Evolutionary conservation across 805 yeast species (phyloP).

Genomic region (Myxozyma lipomycoides): DNA sequence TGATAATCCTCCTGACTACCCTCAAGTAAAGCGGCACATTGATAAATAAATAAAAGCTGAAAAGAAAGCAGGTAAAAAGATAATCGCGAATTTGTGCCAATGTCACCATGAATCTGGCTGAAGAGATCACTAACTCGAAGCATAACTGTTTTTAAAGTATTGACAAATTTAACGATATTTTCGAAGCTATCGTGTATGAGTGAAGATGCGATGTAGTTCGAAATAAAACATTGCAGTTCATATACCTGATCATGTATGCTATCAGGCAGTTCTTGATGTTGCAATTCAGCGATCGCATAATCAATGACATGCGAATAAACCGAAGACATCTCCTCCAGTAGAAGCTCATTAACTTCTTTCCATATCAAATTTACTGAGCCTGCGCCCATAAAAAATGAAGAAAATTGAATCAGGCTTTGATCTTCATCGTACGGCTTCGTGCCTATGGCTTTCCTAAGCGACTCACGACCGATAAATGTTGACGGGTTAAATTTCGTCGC

Average conservation of each 20-base stretch:
- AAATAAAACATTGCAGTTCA: conserved; percentile 13
- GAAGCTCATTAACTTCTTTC: not conserved
- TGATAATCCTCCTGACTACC: conserved; percentile 6
- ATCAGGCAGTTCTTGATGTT: conserved; percentile 1
- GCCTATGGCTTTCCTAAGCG: conserved; percentile 10
- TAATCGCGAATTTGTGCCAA: conserved; percentile 8
- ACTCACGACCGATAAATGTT: conserved; percentile 24
- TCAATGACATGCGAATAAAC: conserved; percentile 10
- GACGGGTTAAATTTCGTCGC: conserved; percentile 12
- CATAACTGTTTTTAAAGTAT: conserved; percentile 10
- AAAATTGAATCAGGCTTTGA: not conserved
- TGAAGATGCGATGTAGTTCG: conserved; percentile 6
- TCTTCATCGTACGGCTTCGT: not conserved
- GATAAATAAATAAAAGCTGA: conserved; percentile 21
- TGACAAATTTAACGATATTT: conserved; percentile 9
- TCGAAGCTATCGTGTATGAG: conserved; percentile 7
- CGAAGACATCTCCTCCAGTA: conserved; percentile 14
- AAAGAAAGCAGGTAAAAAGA: conserved; percentile 21
- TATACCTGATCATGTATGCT: conserved; percentile 13
- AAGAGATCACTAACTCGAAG: conserved; percentile 17
- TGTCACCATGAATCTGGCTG: conserved; percentile 22
- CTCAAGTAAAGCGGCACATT: conserved; percentile 13
- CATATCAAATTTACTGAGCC: conserved; percentile 5
- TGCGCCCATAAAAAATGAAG: conserved; percentile 3
- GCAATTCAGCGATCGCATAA: conserved; percentile 23